Evolutionary conservation across 83 land plant genomes (phyloP), one percentile per base, ranked within the genome.

Genomic region (Picea abies): DNA sequence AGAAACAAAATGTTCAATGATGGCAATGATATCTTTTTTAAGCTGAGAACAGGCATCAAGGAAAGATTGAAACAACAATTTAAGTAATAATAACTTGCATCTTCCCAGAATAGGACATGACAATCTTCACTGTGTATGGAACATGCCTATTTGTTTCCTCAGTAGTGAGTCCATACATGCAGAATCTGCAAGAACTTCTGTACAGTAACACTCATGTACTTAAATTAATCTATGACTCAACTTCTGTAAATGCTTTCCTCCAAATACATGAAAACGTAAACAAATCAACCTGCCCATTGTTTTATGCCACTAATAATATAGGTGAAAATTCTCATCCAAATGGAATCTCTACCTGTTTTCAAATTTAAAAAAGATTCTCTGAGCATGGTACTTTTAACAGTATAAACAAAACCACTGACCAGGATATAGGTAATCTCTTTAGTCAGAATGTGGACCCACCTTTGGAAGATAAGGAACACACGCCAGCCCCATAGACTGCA

Each of bases 381-480:
- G 23, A 44, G n/a, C 23, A 75, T 4, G 4, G 26, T 8, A 44
- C 49, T 44, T 10, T 75, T 23, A 22, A 25, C 26, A 22, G 26
- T 75, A 8, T 6, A 44, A 75, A 23, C 47, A 47, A 75, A 47
- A 75, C 60, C 60, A 56, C 15, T 56, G 15, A 56, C 26, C 9
- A 73, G 15, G 77, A 73, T 73, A 73, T 73, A 47, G 3, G 4
- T 47, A 47, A 73, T n/a, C 4, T 73, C 22, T 52, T 41, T 10
- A 22, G 16, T 75, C 58, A 75, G 78, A 75, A 47, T 41, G 4
- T 75, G 23, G 2, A 4, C 95, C 60, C 32, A 98, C 99, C 99
- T 98, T 96, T 11, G 99, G 95, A 71, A 98, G 87, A 85, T 94
- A 98, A 23, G 99, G 96, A 68, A 98, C 99, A 83, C 92, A 96